Percentiles rank a stretch among this genome's conserved stretches.
These are phyloP conservation scores for Calonectria pseudoturangicola DNA, from an alignment of 2,329 filamentous ascomycete genomes.

Conservation along the genomic window DNA sequence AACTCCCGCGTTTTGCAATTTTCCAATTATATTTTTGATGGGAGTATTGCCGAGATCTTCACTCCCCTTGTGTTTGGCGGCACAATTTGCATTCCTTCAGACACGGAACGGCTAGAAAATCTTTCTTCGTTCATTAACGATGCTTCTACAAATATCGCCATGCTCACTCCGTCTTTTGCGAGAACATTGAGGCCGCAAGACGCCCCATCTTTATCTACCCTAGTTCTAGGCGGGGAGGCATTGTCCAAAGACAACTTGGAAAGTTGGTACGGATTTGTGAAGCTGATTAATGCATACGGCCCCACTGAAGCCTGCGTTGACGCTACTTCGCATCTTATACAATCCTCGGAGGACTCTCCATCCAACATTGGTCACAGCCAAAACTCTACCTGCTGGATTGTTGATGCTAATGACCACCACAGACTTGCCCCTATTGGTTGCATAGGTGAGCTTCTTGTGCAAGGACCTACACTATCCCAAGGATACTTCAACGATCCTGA, in stretches of 20 bases:
- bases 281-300: conserved; percentile 33
- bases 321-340: conserved; percentile 37
- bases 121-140: conserved; percentile 12
- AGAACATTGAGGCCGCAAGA: conserved; percentile 25
- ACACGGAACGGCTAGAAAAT: conserved; percentile 54
- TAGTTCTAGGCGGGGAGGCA: conserved; percentile 40
- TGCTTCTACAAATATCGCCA: conserved; percentile 5
- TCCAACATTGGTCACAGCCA: conserved; percentile 36
- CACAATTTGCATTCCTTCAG: conserved; percentile 62
- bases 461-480: conserved; percentile 62
- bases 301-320: conserved; percentile 40
- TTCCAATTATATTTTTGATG: conserved; percentile 62
- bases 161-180: conserved; percentile 31
- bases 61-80: conserved; percentile 62
- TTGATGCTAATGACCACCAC: conserved; percentile 32
- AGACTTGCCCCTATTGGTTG: conserved; percentile 38
- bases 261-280: conserved; percentile 32
- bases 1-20: conserved; percentile 48
- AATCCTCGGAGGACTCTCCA: conserved; percentile 16
- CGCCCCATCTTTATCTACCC: conserved; percentile 16
- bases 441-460: conserved; percentile 44
- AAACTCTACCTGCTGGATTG: conserved; percentile 41
- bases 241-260: conserved; percentile 33
- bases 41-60: conserved; percentile 61
- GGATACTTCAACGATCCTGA: conserved; percentile 66